Evolutionary conservation across 768 basidiomycete genomes (phyloP).

Genomic region (Amanita muscaria): DNA sequence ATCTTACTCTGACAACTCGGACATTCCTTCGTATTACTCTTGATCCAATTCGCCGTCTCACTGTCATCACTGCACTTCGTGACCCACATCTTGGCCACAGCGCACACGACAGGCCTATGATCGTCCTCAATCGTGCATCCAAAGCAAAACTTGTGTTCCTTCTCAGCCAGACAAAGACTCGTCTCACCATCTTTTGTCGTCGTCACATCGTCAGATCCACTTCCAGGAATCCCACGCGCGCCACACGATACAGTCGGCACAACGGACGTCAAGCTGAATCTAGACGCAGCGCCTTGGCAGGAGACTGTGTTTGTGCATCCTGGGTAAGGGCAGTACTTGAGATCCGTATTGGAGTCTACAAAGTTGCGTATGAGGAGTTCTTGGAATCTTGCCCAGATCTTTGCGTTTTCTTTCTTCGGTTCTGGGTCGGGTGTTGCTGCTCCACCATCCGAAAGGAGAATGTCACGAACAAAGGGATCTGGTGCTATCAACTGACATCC

Average conservation of each 20-base stretch:
- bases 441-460: conserved; percentile 30
- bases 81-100: conserved; percentile 85
- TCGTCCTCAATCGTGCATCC: conserved; percentile 85
- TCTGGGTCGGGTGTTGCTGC: conserved; percentile 15
- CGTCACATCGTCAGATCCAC: too few relatives aligned
- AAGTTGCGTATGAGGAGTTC: conserved; percentile 86
- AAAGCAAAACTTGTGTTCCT: conserved; percentile 85
- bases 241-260: conserved; percentile 89
- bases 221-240: conserved; percentile 41
- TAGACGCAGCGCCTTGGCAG: conserved; percentile 73
- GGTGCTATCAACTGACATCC: conserved; percentile 58
- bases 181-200: conserved; percentile 11
- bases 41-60: conserved; percentile 99
- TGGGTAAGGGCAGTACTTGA: conserved; percentile 95
- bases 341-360: conserved; percentile 70
- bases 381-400: conserved; percentile 64
- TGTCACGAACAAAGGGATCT: conserved; percentile 50
- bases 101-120: conserved; percentile 88
- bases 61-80: conserved; percentile 97
- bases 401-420: conserved; percentile 33
- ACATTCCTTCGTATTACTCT: conserved; percentile 99
- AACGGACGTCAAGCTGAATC: conserved; percentile 60
- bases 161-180: conserved; percentile 23
- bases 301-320: conserved; percentile 89
- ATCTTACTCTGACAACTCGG: conserved; percentile 93